Evolutionary conservation across 2,329 filamentous ascomycete genomes (phyloP), one percentile per base, ranked within the genome.

Genomic region (Hypoxylon sp.): DNA sequence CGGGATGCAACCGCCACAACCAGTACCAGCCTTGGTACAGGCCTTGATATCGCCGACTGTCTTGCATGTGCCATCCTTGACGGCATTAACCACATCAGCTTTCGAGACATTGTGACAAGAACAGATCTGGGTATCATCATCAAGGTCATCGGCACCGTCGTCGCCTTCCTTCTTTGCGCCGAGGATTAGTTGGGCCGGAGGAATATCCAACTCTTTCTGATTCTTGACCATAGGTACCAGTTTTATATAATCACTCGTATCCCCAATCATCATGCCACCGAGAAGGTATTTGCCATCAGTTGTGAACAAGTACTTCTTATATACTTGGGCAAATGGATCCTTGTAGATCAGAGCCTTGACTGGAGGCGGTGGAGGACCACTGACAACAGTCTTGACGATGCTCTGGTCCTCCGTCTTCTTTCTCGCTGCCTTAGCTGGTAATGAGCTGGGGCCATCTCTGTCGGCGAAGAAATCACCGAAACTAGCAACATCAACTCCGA

Each of bases 251-350:
- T 97, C 94, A 69, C 88, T 91, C 0, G 93, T 97, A 75, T 97
- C 94, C 41, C 94, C 94, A 67, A 97, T 96, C 93, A 97, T 97
- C 93, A 97, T 97, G 3, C 94, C 94, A n/a, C 94, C 94, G 0
- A 97, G 87, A 0, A 97, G 83, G 74, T 95, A 95, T 78, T 97
- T 97, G 25, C 94, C 94, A 76, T 97, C 94, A 75, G 90, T 83
- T 0, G 94, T 97, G 75, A 97, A 97, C 10, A 97, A 82, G 78
- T 96, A 97, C 77, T 97, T 97, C 79, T 97, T 97, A 82, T 97
- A 97, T 1, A 97, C 89, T 51, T 93, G 90, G 61, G 90, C 87
- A 76, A 97, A 97, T 0, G 94, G 94, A 75, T 97, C 94, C 68
- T 91, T 93, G 82, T 97, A 97, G 0, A 91, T 95, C 45, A 97